Conservation (phyloP, 1,284 basidiomycete genomes). For the Irpex sp. region DNA sequence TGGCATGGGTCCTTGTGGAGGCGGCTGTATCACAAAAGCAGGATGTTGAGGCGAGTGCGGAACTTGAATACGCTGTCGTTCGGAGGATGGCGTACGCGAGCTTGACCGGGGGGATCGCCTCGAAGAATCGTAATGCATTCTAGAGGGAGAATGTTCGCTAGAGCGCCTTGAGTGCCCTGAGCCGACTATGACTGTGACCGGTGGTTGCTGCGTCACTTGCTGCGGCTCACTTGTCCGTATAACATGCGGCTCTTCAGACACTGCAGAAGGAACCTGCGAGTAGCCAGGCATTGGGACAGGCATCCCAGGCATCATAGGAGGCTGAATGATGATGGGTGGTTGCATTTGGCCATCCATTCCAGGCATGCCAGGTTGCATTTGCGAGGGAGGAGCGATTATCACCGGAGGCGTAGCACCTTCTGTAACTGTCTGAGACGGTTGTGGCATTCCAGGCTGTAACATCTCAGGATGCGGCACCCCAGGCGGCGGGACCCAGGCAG, state of each 20-base stretch:
- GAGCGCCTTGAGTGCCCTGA: background rate
- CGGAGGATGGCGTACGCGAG: conserved; percentile 9
- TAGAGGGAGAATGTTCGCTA: background rate
- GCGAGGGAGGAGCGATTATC: conserved; percentile 1
- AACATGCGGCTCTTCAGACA: background rate
- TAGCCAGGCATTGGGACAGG: background rate
- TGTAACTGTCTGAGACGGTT: too few species aligned
- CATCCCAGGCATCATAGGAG: background rate
- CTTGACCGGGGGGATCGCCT: conserved; percentile 1
- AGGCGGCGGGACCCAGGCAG: conserved; percentile 5
- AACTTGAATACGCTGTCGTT: background rate
- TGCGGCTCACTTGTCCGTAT: background rate
- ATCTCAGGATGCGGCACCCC: background rate
- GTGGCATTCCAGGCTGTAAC: too few species aligned
- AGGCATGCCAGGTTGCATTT: background rate
- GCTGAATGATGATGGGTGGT: conserved; percentile 17
- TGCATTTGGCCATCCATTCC: background rate
- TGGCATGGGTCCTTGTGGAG: background rate
- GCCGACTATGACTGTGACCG: conserved; percentile 3
- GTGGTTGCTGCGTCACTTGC: background rate
- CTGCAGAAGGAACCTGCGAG: background rate
- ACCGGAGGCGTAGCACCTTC: conserved; percentile 5
- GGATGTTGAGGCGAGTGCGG: background rate
- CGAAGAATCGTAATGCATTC: background rate
- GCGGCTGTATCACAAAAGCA: conserved; percentile 11